Base-by-base conservation (phyloP, 352 stramenopile species). In the Pythium coloratum region DNA sequence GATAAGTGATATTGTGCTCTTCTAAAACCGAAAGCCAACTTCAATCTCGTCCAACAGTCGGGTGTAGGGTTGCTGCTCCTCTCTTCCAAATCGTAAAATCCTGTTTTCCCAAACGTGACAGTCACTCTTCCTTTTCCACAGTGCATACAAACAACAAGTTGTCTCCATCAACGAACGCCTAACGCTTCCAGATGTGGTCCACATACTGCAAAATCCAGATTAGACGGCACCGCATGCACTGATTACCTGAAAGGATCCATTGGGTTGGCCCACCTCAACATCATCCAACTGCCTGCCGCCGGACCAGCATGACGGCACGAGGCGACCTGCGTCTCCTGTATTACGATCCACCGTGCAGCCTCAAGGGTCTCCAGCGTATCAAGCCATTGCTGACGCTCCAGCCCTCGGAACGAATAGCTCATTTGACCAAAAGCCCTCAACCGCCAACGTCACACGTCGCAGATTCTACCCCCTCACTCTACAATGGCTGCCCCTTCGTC, bases 141-240 rank as follows among this genome's bases (percentile, higher is more conserved):
- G 20, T 24, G 1, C 28, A 40, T 67, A 62, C 53, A 61, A 18
- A 57, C 10, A n/a, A 5, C 51, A 62, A 67, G 61, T 56, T 33
- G 36, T 16, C 42, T 16, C 32, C 28, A 30, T 8, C 46, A 53
- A 53, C 13, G n/a, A 55, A 63, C 40, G n/a, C 42, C 49, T 36
- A 46, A 24, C 57, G 33, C 56, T 26, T 67, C 59, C 53, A 49
- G 10, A 49, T n/a, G 61, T 67, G 61, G 61, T 57, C 51, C 61
- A 67, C 61, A 56, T 30, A 8, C 9, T 16, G n/a, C 16, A 55
- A 63, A 53, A 50, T 0, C 14, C 47, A 47, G 61, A 67, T 67
- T 67, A 55, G 61, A 67, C 53, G 61, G 61, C 61, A 67, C 18
- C 16, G 38, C 38, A 18, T 26, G 46, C 20, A 0, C 46, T 53